Evolutionary conservation across 805 yeast genomes (phyloP).

Genomic region (Suhomyces sp.): DNA sequence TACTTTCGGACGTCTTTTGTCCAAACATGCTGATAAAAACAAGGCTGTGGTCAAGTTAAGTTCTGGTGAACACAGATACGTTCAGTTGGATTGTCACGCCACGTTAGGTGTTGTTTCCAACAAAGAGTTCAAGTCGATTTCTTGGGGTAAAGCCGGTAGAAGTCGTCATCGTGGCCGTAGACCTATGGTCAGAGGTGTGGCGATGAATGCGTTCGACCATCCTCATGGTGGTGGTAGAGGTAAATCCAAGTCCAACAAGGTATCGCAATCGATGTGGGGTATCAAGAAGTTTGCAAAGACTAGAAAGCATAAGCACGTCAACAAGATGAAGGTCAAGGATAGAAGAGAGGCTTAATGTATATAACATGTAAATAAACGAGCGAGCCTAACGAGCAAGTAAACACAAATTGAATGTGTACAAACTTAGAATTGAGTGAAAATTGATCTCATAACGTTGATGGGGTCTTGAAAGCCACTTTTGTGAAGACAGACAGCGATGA

Average conservation of each 20-base stretch:
- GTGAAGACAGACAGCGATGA: too few species aligned
- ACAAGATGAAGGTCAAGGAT: conserved; percentile 82
- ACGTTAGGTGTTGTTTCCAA: conserved; percentile 92
- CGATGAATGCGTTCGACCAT: conserved; percentile 96
- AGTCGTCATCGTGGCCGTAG: conserved; percentile 88
- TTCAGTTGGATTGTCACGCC: conserved; percentile 83
- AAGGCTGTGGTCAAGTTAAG: conserved; percentile 79
- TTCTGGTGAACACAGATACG: conserved; percentile 92
- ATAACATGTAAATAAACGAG: conserved; percentile 4
- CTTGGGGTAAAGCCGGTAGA: conserved; percentile 97
- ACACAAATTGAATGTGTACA: too few species aligned
- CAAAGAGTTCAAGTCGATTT: conserved; percentile 83
- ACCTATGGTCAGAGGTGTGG: conserved; percentile 96
- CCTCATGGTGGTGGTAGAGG: conserved; percentile 99
- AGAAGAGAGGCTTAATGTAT: conserved; percentile 55
- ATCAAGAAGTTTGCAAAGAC: conserved; percentile 92
- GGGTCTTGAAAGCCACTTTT: too few species aligned
- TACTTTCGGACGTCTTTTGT: conserved; percentile 81
- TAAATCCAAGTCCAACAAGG: conserved; percentile 93
- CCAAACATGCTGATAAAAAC: conserved; percentile 67
- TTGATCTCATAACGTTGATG: too few species aligned
- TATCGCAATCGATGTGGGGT: conserved; percentile 97
- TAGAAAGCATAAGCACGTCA: conserved; percentile 82
- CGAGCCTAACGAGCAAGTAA: neutral
- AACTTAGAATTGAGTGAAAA: too few species aligned